Conservation (phyloP, 805 yeast genomes). For the Starmera dryadoides region DNA sequence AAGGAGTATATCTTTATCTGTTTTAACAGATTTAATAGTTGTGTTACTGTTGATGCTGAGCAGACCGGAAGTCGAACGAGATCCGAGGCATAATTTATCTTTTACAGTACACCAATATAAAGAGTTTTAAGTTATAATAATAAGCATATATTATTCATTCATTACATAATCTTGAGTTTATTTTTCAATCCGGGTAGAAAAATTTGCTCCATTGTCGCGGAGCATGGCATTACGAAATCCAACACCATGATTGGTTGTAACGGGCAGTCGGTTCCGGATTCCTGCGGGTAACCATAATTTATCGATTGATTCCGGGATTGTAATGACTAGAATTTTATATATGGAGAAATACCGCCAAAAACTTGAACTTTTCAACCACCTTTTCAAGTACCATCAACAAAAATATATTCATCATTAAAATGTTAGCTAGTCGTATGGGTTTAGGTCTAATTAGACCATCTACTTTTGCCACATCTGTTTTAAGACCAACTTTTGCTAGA, state of each 20-base stretch:
- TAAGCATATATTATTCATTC: no score
- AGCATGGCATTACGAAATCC: background rate
- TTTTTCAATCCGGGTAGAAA: no score
- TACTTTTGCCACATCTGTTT: background rate
- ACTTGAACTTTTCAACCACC: no score
- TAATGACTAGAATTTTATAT: background rate
- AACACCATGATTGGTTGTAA: background rate
- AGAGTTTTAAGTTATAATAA: no score
- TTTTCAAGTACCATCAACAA: no score
- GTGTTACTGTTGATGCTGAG: no score
- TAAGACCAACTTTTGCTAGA: conserved; percentile 4
- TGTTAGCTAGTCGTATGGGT: conserved; percentile 7
- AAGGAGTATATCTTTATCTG: no score
- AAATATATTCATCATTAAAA: background rate
- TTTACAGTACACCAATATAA: no score
- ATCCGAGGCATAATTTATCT: no score
- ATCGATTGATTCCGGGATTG: background rate
- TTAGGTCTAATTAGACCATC: conserved; percentile 6
- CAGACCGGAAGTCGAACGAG: no score
- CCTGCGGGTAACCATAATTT: background rate
- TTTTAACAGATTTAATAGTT: no score
- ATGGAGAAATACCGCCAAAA: background rate
- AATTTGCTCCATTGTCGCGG: background rate
- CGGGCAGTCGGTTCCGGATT: background rate
- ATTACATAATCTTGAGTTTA: no score